Percentiles rank a stretch among this genome's conserved stretches.
Conservation (phyloP, 2,329 filamentous ascomycete genomes). For the Graphium sp. region DNA sequence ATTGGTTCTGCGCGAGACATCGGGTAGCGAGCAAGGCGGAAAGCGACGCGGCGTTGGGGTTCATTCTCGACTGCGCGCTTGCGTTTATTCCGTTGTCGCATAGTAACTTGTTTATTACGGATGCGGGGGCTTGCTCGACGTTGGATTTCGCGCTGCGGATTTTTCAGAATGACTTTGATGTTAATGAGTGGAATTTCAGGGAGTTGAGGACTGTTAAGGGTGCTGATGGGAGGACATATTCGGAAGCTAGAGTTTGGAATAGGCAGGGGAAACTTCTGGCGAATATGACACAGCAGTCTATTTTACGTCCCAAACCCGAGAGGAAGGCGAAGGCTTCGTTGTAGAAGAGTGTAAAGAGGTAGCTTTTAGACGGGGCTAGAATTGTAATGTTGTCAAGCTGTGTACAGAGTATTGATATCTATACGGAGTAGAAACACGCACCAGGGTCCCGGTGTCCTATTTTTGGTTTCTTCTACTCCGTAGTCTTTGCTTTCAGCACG, state of each 20-base stretch:
- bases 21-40: slow-evolving; percentile 11
- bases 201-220: slow-evolving; percentile 17
- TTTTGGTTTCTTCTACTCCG: too few species aligned
- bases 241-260: slow-evolving; percentile 22
- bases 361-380: too few species aligned
- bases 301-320: slow-evolving; percentile 8
- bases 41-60: slow-evolving; percentile 17
- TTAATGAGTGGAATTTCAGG: slow-evolving; percentile 20
- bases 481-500: too few species aligned
- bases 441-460: too few species aligned
- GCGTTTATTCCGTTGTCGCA: slow-evolving; percentile 21
- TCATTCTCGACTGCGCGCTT: slow-evolving; percentile 20
- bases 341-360: too few species aligned
- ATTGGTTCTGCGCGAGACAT: slow-evolving; percentile 16
- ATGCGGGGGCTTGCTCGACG: slow-evolving; percentile 19
- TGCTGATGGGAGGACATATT: slow-evolving; percentile 19
- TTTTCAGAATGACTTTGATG: slow-evolving; percentile 15
- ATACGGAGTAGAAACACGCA: too few species aligned
- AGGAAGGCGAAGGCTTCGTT: slow-evolving; percentile 4
- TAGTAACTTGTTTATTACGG: slow-evolving; percentile 17
- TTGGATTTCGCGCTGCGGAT: slow-evolving; percentile 26
- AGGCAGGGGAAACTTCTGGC: slow-evolving; percentile 20
- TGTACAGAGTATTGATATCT: too few species aligned
- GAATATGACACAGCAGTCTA: slow-evolving; percentile 24
- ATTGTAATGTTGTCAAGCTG: too few species aligned